phyloP scores from a whole-genome alignment of 352 stramenopile genomes.

The Pythium graminicola region DNA sequence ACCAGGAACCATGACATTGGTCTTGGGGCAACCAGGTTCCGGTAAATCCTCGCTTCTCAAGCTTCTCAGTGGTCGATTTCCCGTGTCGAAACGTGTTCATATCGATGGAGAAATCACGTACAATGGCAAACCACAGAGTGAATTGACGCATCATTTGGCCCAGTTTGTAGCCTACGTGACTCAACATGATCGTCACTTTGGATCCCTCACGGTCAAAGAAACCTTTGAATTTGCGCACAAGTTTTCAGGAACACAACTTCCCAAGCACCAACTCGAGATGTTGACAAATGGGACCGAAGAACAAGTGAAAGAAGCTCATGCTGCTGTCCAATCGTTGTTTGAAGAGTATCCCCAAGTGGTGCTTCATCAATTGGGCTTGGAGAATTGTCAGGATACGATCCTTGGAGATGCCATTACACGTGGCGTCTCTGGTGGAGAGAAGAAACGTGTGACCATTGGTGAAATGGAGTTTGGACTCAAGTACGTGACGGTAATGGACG shows the following conservation, averaged over 20 bases:
- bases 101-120: conserved; percentile 39
- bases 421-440: conserved; percentile 72
- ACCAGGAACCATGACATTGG: conserved; percentile 34
- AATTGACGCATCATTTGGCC: conserved; percentile 24
- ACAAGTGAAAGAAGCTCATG: conserved; percentile 9
- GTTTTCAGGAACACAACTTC: conserved; percentile 16
- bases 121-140: conserved; percentile 31
- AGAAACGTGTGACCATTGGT: conserved; percentile 80
- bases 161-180: conserved; percentile 26
- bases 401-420: conserved; percentile 27
- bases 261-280: conserved; percentile 7
- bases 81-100: conserved; percentile 29
- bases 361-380: conserved; percentile 29
- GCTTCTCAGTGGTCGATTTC: conserved; percentile 36
- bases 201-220: conserved; percentile 28
- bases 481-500: conserved; percentile 29
- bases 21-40: conserved; percentile 29
- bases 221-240: conserved; percentile 30
- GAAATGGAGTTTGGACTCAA: conserved; percentile 75
- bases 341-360: conserved; percentile 33
- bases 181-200: conserved; percentile 28
- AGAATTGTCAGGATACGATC: conserved; percentile 31
- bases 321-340: conserved; percentile 17
- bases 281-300: conserved; percentile 23
- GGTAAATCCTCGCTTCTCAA: conserved; percentile 38